Percentiles rank a stretch among this genome's conserved stretches.
phyloP scores from a whole-genome alignment of 257 asterid species.

The Linaria vulgaris region DNA sequence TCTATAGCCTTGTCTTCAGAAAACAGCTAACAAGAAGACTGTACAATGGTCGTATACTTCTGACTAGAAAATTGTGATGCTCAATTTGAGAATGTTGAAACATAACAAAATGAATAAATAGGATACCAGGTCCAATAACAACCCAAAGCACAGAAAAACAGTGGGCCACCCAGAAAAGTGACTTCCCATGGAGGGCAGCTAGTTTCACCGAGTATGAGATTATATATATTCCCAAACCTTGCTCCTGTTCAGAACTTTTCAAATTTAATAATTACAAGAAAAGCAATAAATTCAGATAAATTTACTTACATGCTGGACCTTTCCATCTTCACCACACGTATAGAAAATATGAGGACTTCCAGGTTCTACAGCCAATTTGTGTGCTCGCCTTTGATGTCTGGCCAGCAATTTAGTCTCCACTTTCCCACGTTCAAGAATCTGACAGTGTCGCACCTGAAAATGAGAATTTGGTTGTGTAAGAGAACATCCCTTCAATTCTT shows the following conservation, averaged over 20 bases:
- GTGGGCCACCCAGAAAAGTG: not conserved
- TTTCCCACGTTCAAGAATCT: conserved; percentile 59
- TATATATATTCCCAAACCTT: not conserved
- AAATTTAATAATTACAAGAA: conserved; percentile 11
- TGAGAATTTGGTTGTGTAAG: conserved; percentile 19
- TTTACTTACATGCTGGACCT: conserved; percentile 83
- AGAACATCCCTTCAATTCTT: conserved; percentile 9
- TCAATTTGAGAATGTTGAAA: not conserved
- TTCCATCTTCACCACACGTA: conserved; percentile 95
- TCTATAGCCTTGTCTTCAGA: not conserved
- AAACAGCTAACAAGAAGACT: conserved; percentile 1
- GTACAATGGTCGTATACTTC: not conserved
- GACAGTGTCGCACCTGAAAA: conserved; percentile 78
- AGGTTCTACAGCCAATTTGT: conserved; percentile 85
- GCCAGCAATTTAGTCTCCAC: conserved; percentile 67
- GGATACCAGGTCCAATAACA: conserved; percentile 9
- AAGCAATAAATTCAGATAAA: conserved; percentile 1
- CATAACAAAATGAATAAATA: not conserved
- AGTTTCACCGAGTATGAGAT: not conserved
- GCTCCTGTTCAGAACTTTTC: too few relatives aligned
- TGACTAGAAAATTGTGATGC: not conserved
- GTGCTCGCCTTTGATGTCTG: conserved; percentile 73
- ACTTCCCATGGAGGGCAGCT: conserved; percentile 8
- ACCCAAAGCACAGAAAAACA: conserved; percentile 3
- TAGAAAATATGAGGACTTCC: conserved; percentile 80